Base-by-base conservation (phyloP, 495 filamentous ascomycete species). In the Physcia stellaris region DNA sequence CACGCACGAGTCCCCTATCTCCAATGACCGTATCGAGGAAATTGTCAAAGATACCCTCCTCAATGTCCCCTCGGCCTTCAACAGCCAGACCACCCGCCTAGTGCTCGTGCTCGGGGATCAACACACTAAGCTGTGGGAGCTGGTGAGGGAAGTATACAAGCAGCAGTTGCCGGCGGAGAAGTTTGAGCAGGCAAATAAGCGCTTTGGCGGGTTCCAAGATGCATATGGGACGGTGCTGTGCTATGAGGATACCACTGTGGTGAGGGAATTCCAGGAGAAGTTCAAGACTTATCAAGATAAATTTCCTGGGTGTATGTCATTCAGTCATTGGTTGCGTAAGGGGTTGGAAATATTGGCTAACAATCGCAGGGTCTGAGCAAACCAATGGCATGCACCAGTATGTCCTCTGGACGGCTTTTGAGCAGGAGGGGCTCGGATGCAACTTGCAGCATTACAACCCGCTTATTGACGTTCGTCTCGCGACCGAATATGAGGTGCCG, bases 381-480 rank as follows among this genome's bases (percentile, higher is more conserved):
- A 56, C 61, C 34, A 67, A 64, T 48, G 70, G 66, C 41, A 73
- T 73, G 67, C 62, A 69, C 40, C 70, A 74, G 50, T 70, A 64
- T 39, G 56, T 62, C 52, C 51, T 70, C 35, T 74, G 70, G 70
- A 63, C 64, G 7, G 70, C 56, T 15, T 60, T 74, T 24, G 62
- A 66, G 30, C 42, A 58, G 6, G 61, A 68, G 20, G 69, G 70
- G 13, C 60, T 74, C 40, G 69, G 68, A 28, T 61, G 57, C 26
- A 73, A 71, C 49, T 54, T 74, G 33, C 70, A 74, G 56, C 70
- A 74, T 53, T 71, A 70, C 43, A 71, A 69, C 46, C 64, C 65
- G 1, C 50, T 68, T 4, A 63, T 72, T 46, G 63, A 71, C 45
- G 48, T 50, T 7, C 52, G 48, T 9, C 53, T 71, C 12, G 48